Evolutionary conservation across 2,329 filamentous ascomycete species (phyloP), one percentile per base, ranked within the genome.

Genomic region (Botrytis fragariae): DNA sequence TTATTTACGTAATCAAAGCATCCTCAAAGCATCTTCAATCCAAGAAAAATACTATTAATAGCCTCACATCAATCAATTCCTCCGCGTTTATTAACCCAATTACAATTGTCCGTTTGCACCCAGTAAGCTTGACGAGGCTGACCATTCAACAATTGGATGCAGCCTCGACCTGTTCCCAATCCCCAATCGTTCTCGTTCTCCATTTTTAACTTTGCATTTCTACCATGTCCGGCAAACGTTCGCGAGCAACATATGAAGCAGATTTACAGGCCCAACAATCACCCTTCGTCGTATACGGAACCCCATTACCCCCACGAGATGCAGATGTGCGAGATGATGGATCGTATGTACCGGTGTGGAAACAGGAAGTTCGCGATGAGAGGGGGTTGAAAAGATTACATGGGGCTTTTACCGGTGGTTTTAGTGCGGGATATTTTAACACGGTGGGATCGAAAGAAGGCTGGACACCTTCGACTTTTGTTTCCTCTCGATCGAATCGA

Each of bases 391-490:
- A 97, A 83, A 90, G 96, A 71, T 87, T 99, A 5, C 96, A 99
- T 83, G 96, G 96, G 76, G 96, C 96, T 75, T 99, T 99, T 81
- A 98, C 94, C 1, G 96, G 96, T 78, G 96, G 96, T 44, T 99
- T 93, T 85, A 98, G 94, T 85, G 96, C 96, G 85, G 96, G 96
- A 78, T 98, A 98, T 84, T 98, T 96, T 84, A 99, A 99, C 82
- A 97, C 95, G 8, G 96, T 98, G 77, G 96, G 96, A 71, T 98
- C 95, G 73, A 98, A 98, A 83, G 95, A 99, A 86, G 96, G 96
- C 84, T 99, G 95, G 95, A 91, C 93, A 0, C 96, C 96, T 2
- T 91, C 93, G 35, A 92, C 93, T 0, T 99, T 98, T 82, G 91
- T 97, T 16, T 98, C 95, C 10, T 98, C 95, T 69, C 92, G 96